phyloP scores from a whole-genome alignment of 2,329 filamentous ascomycete species.

The Chaetomiaceae sp. region DNA sequence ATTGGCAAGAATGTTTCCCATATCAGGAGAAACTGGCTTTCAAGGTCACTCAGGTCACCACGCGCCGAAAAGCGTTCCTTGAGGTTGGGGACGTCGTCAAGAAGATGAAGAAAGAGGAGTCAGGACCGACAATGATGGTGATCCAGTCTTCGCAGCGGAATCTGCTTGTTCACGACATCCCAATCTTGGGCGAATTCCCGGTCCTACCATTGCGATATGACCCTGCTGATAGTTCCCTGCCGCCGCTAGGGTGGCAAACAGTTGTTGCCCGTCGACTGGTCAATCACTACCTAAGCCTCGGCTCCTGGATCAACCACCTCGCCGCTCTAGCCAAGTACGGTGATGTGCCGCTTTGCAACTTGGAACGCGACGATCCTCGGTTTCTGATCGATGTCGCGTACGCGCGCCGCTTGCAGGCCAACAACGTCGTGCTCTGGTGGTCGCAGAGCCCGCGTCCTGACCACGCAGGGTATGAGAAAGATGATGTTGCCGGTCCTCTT shows the following conservation, averaged over 20 bases:
- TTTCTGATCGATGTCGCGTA: constrained; percentile 97
- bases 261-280: constrained; percentile 84
- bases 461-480: constrained; percentile 91
- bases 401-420: constrained; percentile 80
- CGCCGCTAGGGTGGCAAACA: constrained; percentile 88
- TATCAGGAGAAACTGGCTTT: constrained; percentile 87
- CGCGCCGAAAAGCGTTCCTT: constrained; percentile 80
- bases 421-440: constrained; percentile 97
- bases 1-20: constrained; percentile 74
- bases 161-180: constrained; percentile 78
- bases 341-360: constrained; percentile 89
- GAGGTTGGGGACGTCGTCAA: constrained; percentile 86
- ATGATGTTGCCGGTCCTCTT: constrained; percentile 77
- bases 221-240: constrained; percentile 77
- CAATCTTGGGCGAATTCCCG: constrained; percentile 78
- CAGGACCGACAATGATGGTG: constrained; percentile 74
- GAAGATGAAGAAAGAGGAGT: constrained; percentile 83
- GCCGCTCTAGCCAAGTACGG: constrained; percentile 86
- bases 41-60: constrained; percentile 82
- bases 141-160: constrained; percentile 85
- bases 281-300: constrained; percentile 86
- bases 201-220: constrained; percentile 77
- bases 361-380: constrained; percentile 88
- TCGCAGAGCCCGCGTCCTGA: constrained; percentile 81
- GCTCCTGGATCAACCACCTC: constrained; percentile 85